Base-by-base conservation (phyloP, 2,329 filamentous ascomycete species). In the Karstenula rhodostoma region DNA sequence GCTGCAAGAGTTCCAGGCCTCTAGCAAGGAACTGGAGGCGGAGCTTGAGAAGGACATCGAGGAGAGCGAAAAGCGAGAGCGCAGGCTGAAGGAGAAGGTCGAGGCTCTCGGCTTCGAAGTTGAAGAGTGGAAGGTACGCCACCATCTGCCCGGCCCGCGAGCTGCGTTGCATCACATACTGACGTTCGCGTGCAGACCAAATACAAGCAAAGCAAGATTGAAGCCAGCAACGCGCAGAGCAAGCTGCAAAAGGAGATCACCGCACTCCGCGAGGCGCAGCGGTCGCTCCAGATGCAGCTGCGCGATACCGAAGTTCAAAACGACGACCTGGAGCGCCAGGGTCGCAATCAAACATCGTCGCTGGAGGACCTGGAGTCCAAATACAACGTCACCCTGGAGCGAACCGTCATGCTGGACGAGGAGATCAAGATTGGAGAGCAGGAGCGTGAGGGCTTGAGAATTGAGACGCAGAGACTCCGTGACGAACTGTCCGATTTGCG, bases 241-340 rank as follows among this genome's bases (percentile, higher is more conserved):
- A 83, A 85, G 4, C 85, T 99, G 56, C 94, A 99, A 79, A 98
- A 97, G 80, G 95, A 99, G 79, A 94, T 99, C 71, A 99, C 95
- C 7, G 90, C 87, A 9, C 85, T 99, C 70, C 90, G 95, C 73
- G 94, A 99, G 67, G 79, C 88, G 51, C 96, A 93, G 78, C 86
- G 95, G 66, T 89, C 90, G 3, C 80, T 97, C 62, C 91, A 95
- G 72, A 83, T 97, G 64, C 92, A 87, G 78, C 83, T 99, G 59
- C 90, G 95, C 68, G 95, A 99, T 77, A 97, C 94, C 70, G 95
- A 99, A 80, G 95, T 99, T 57, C 93, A 92, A 76, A 99, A 98
- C 81, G 95, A 99, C 83, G 95, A 99, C 79, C 97, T 94, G 76
- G 95, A 99, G 82, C 89, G 93, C 67, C 94, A 98, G 81, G 94